Evolutionary conservation across 768 basidiomycete species (phyloP).

Genomic region (Auriscalpium vulgare): DNA sequence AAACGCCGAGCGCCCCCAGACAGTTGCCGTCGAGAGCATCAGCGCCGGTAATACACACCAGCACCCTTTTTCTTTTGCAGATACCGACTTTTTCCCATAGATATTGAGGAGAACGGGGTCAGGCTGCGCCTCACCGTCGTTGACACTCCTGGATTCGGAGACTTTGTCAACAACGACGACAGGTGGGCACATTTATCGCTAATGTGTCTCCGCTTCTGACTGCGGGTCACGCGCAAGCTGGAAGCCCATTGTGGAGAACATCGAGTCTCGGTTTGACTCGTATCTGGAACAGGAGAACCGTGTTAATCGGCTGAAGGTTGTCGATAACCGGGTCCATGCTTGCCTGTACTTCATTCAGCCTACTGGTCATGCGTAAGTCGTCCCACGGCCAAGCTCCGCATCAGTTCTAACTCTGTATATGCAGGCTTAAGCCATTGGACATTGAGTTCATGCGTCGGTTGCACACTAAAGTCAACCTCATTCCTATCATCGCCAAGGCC

Average conservation of each 20-base stretch:
- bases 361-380: slow-evolving; percentile 89
- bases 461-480: slow-evolving; percentile 96
- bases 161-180: slow-evolving; percentile 99
- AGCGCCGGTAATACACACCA: slow-evolving; percentile 66
- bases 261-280: slow-evolving; percentile 94
- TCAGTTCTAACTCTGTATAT: not conserved
- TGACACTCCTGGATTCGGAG: slow-evolving; percentile 98
- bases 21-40: slow-evolving; percentile 97
- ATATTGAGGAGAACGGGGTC: slow-evolving; percentile 98
- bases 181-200: slow-evolving; percentile 44
- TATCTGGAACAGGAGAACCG: slow-evolving; percentile 99
- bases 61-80: not conserved
- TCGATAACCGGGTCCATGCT: slow-evolving; percentile 96
- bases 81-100: slow-evolving; percentile 34
- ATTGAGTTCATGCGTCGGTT: slow-evolving; percentile 98
- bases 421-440: slow-evolving; percentile 92
- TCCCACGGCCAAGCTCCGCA: not conserved
- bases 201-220: slow-evolving; percentile 13
- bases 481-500: slow-evolving; percentile 96
- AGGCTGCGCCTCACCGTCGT: slow-evolving; percentile 96
- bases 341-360: slow-evolving; percentile 99
- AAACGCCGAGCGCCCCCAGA: slow-evolving; percentile 80
- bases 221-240: slow-evolving; percentile 50
- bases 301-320: slow-evolving; percentile 88
- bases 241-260: slow-evolving; percentile 98